phyloP scores from a whole-genome alignment of 2,329 filamentous ascomycete genomes.

The Chrysosporium queenslandicum region DNA sequence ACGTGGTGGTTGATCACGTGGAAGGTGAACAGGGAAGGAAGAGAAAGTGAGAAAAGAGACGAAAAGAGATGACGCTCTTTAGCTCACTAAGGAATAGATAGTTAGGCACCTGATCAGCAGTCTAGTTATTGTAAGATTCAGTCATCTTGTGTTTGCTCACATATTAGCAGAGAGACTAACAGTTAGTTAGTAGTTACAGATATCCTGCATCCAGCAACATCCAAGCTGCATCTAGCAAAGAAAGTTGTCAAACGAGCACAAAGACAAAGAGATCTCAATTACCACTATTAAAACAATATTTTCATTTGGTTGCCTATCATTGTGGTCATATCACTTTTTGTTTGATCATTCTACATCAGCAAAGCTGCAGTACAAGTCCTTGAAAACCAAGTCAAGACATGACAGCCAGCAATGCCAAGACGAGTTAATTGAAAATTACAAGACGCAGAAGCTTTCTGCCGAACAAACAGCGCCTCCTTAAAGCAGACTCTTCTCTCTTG shows the following conservation, averaged over 20 bases:
- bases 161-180: no score
- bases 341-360: slow-evolving; percentile 10
- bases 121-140: no score
- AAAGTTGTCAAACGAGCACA: no score
- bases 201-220: no score
- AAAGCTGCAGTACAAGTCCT: neutral
- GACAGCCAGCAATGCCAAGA: neutral
- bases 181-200: no score
- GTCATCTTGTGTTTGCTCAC: no score
- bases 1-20: neutral
- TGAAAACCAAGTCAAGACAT: neutral
- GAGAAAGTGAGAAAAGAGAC: neutral
- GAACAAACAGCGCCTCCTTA: slow-evolving; percentile 14
- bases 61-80: neutral
- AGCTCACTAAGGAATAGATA: no score
- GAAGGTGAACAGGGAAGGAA: neutral
- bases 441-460: neutral
- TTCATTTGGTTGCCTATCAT: slow-evolving; percentile 6
- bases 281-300: slow-evolving; percentile 7
- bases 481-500: slow-evolving; percentile 28
- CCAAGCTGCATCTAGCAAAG: no score
- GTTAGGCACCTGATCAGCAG: no score
- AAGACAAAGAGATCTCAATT: neutral
- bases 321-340: slow-evolving; percentile 7
- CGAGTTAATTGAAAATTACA: neutral